A percentile compares a stretch with the other conserved stretches of the same genome.
Conservation (phyloP, 257 asterid genomes). For the Schizonepeta tenuifolia region DNA sequence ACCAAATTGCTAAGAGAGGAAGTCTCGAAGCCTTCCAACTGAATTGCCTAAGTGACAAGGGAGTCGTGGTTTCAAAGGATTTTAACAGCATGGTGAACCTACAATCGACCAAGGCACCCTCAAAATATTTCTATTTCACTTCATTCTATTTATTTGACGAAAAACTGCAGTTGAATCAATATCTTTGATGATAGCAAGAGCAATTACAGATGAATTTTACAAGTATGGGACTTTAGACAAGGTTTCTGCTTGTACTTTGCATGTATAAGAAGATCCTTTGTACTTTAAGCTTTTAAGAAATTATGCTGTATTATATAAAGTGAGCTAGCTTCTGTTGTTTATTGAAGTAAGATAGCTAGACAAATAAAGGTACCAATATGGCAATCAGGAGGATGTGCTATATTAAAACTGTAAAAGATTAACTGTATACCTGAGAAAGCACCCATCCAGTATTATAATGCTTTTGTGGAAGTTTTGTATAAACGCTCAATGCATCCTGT, state of each 20-base stretch:
- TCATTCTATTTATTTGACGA: slow-evolving; percentile 4
- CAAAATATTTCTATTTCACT: background rate
- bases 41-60: background rate
- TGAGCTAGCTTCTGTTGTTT: background rate
- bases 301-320: slow-evolving; percentile 9
- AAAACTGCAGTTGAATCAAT: background rate
- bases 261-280: slow-evolving; percentile 31
- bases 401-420: background rate
- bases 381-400: slow-evolving; percentile 10
- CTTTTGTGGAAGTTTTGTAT: slow-evolving; percentile 74
- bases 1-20: slow-evolving; percentile 11
- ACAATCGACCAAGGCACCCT: background rate
- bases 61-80: background rate
- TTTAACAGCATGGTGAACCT: slow-evolving; percentile 2
- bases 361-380: slow-evolving; percentile 4
- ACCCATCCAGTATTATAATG: slow-evolving; percentile 98
- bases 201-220: background rate
- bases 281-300: slow-evolving; percentile 36
- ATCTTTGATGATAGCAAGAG: slow-evolving; percentile 8
- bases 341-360: slow-evolving; percentile 14
- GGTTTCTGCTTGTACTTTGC: slow-evolving; percentile 11
- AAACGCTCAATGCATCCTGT: slow-evolving; percentile 86
- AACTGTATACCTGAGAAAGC: slow-evolving; percentile 74
- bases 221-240: slow-evolving; percentile 28
- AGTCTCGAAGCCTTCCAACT: background rate